Evolutionary conservation across 495 filamentous ascomycete species (phyloP), one percentile per base, ranked within the genome.

Genomic region (Aspergillus ellipticus): DNA sequence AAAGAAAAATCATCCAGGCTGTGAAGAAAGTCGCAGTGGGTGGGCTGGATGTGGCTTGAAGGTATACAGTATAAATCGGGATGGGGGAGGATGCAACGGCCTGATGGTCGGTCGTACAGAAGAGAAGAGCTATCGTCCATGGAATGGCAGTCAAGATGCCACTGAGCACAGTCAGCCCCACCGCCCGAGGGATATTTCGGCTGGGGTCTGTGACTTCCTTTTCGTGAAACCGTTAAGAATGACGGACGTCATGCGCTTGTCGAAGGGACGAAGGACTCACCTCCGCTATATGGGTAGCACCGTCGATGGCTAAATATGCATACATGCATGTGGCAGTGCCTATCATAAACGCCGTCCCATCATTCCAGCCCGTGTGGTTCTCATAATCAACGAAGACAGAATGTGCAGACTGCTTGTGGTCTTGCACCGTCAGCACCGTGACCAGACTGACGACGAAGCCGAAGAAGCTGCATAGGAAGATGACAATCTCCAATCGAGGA

Each of bases 321-420:
- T 64, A 70, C 37, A 66, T 59, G 31, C 56, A 55, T 6, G 58
- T 60, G 16, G 56, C 60, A 29, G 65, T 43, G 7, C 60, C 62
- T 10, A 70, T 56, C 11, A 70, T 59, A 43, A 66, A 66, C 1
- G 67, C 60, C 2, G 60, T 63, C 6, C 71, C 71, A 53, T 63
- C 57, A 37, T 49, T 45, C 64, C 66, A 69, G 5, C 66, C 66
- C 42, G 53, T 63, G 1, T 26, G 45, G 15, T 61, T 57, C 10
- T 65, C 56, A 21, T 59, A 59, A 4, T 61, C 56, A 41, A 52
- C 16, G n/a, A 61, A 54, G 3, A 61, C 51, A 17, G 46, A 43
- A 11, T 55, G 21, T 1, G 41, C 53, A 7, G 53, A 31, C 21
- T 56, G 53, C 26, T 48, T 53, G 35, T 60, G 19, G 39, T 5